These are phyloP conservation scores for Cylindrotheca closterium DNA, from an alignment of 108 stramenopile genomes.

Conservation along the genomic window DNA sequence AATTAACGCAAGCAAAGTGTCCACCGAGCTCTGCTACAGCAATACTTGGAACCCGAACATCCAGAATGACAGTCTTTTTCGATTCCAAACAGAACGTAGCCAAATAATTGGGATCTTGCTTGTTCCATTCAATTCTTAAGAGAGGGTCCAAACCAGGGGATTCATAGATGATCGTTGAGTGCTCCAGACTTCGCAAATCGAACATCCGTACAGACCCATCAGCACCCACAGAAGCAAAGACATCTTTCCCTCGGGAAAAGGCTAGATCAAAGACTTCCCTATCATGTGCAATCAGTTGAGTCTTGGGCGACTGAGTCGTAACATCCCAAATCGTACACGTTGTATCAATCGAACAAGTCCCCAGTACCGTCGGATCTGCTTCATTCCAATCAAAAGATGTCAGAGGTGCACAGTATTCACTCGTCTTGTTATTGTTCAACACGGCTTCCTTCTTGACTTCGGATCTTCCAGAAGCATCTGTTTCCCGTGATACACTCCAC, in stretches of 20 bases:
- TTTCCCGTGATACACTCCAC: constrained; percentile 68
- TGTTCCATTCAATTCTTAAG: constrained; percentile 97
- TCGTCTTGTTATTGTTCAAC: constrained; percentile 95
- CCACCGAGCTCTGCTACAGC: constrained; percentile 84
- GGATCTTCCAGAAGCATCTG: constrained; percentile 38
- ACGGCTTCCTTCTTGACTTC: constrained; percentile 79
- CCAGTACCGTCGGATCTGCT: constrained; percentile 81
- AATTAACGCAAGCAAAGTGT: constrained; percentile 91
- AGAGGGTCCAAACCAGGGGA: constrained; percentile 88
- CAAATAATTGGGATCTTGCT: constrained; percentile 97
- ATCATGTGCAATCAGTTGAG: constrained; percentile 99
- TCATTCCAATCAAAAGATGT: constrained; percentile 98
- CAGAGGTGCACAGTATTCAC: constrained; percentile 96
- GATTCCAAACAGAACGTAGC: constrained; percentile 93
- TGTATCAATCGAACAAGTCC: constrained; percentile 94
- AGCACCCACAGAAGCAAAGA: constrained; percentile 97
- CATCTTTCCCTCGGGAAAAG: constrained; percentile 90
- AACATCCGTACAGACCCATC: constrained; percentile 98
- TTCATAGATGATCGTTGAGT: constrained; percentile 98
- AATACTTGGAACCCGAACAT: constrained; percentile 87
- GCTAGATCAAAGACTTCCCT: constrained; percentile 98
- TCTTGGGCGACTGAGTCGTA: constrained; percentile 72
- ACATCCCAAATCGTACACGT: constrained; percentile 99
- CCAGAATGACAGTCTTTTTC: constrained; percentile 82
- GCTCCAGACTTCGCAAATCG: constrained; percentile 94